Conservation (phyloP, 2,329 filamentous ascomycete species). For the Colletotrichum sp. region DNA sequence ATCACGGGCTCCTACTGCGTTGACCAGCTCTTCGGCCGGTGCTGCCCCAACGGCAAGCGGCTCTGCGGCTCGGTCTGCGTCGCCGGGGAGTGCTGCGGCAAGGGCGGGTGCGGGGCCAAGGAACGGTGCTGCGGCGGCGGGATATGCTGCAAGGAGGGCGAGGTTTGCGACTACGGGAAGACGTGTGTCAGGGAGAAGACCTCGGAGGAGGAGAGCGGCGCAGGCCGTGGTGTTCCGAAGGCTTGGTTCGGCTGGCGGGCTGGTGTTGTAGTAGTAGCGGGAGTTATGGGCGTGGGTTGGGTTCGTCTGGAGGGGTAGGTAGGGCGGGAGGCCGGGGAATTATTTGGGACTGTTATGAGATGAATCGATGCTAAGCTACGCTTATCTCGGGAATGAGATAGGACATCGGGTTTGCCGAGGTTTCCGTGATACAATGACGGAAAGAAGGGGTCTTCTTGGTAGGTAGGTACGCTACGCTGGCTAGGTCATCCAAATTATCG, state of each 20-base stretch:
- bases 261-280: neutral
- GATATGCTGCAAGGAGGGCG: neutral
- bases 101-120: neutral
- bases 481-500: neutral
- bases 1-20: neutral
- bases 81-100: slow-evolving; percentile 1
- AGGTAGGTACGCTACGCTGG: neutral
- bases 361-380: neutral
- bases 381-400: neutral
- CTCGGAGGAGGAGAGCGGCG: neutral
- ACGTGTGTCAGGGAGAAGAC: neutral
- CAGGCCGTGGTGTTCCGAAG: neutral
- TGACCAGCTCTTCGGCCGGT: slow-evolving; percentile 1
- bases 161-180: neutral
- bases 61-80: slow-evolving; percentile 4
- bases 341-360: neutral
- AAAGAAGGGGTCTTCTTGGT: neutral
- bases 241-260: neutral
- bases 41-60: neutral
- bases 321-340: neutral
- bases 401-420: neutral
- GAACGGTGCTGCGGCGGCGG: neutral
- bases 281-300: neutral
- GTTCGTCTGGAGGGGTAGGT: neutral
- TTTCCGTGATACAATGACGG: neutral